These are phyloP conservation scores for Salix dunnii DNA, from an alignment of 345 rosid genomes.

Conservation along the genomic window DNA sequence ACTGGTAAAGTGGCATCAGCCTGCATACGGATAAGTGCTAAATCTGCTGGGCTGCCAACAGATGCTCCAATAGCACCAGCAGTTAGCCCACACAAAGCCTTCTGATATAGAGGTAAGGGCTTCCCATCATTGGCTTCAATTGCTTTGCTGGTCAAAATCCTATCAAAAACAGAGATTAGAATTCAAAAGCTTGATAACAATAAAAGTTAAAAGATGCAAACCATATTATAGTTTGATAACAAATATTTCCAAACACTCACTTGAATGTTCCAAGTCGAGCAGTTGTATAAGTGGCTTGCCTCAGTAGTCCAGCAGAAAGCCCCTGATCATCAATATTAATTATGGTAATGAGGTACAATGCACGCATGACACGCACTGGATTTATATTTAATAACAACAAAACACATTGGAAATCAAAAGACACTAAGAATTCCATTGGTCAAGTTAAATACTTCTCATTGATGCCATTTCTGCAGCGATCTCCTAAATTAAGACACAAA, in stretches of 20 bases:
- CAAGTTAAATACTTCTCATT: neutral
- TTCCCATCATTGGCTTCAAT: constrained; percentile 85
- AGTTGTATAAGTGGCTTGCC: constrained; percentile 98
- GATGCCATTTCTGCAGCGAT: neutral
- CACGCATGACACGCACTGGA: neutral
- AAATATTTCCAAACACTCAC: constrained; percentile 39
- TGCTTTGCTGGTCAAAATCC: constrained; percentile 89
- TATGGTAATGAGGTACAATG: neutral
- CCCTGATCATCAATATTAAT: constrained; percentile 44
- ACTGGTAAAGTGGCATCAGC: constrained; percentile 89
- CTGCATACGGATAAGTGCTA: constrained; percentile 98
- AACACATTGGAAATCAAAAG: neutral
- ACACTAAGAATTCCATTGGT: neutral
- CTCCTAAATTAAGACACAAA: neutral
- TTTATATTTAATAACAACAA: neutral
- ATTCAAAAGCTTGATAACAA: neutral
- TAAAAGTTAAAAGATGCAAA: neutral
- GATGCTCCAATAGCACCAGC: constrained; percentile 98
- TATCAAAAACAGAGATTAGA: constrained; percentile 18
- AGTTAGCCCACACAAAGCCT: constrained; percentile 94
- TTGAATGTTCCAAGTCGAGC: constrained; percentile 96
- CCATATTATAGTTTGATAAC: neutral
- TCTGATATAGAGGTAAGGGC: constrained; percentile 95
- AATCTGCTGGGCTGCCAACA: constrained; percentile 92
- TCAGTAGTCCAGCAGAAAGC: constrained; percentile 81